phyloP scores from a whole-genome alignment of 108 stramenopile genomes.

The Schizochytrium sp. region DNA sequence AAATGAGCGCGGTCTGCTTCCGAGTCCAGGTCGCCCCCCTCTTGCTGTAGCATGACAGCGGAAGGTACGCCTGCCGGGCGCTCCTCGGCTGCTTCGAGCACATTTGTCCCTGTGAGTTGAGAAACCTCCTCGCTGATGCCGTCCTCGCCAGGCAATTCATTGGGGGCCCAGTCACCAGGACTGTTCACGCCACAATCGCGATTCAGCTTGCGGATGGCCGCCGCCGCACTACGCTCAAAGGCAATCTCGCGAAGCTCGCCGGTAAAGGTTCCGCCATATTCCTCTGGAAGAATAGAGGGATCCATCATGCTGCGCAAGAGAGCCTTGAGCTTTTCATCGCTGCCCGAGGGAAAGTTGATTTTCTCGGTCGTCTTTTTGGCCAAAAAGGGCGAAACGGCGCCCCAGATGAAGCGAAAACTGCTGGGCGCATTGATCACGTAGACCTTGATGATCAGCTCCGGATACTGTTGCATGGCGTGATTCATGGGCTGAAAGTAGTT shows the following conservation, averaged over 20 bases:
- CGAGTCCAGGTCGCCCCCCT: not conserved
- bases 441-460: conserved; percentile 15
- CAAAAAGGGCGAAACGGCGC: not conserved
- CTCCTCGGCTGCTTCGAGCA: not conserved
- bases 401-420: not conserved
- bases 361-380: not conserved
- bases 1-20: not conserved
- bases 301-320: not conserved
- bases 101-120: not conserved
- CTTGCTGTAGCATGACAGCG: not conserved
- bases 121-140: not conserved
- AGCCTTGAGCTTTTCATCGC: not conserved
- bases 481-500: conserved; percentile 19
- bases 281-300: not conserved
- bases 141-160: not conserved
- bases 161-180: not conserved
- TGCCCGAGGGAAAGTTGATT: not conserved
- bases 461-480: conserved; percentile 9
- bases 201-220: not conserved
- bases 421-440: not conserved
- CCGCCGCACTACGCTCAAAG: not conserved
- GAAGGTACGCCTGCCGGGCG: not conserved
- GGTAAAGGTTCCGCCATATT: not conserved
- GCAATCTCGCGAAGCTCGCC: not conserved
- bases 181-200: not conserved